A percentile compares a stretch with the other conserved stretches of the same genome.
phyloP scores from a whole-genome alignment of 495 filamentous ascomycete genomes.

The Stereocaulon alpinum region DNA sequence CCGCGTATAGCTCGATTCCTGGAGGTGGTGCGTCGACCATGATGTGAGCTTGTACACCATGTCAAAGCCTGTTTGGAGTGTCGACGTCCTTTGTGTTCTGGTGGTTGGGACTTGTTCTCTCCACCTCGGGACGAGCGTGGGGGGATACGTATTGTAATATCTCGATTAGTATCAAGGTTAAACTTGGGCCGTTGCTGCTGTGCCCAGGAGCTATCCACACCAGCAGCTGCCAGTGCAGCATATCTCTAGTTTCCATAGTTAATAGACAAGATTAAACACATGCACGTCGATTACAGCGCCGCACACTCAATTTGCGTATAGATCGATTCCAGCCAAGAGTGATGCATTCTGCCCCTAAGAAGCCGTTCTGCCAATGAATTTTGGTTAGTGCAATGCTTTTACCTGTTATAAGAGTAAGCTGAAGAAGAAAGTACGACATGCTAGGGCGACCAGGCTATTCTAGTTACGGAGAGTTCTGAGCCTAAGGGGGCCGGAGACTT shows the following conservation, averaged over 20 bases:
- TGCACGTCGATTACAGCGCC: no score
- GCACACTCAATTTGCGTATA: no score
- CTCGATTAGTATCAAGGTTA: neutral
- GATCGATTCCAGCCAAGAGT: no score
- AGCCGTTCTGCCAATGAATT: no score
- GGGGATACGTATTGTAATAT: neutral
- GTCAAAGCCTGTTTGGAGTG: neutral
- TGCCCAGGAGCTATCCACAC: neutral
- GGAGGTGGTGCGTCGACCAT: constrained; percentile 10
- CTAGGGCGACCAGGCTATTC: neutral
- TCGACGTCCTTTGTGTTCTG: neutral
- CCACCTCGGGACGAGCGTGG: neutral
- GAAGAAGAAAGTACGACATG: neutral
- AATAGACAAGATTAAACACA: no score
- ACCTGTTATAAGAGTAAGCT: no score
- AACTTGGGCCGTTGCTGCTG: no score
- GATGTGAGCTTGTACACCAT: neutral
- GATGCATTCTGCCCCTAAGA: no score
- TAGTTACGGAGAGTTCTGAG: no score
- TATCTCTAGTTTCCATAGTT: no score
- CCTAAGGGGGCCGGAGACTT: neutral
- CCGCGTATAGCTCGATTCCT: constrained; percentile 12
- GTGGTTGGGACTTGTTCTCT: neutral
- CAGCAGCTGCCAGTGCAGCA: neutral
- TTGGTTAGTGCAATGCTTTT: no score